phyloP scores from a whole-genome alignment of 768 basidiomycete genomes.

The Lanmaoa pseudosensibilis region DNA sequence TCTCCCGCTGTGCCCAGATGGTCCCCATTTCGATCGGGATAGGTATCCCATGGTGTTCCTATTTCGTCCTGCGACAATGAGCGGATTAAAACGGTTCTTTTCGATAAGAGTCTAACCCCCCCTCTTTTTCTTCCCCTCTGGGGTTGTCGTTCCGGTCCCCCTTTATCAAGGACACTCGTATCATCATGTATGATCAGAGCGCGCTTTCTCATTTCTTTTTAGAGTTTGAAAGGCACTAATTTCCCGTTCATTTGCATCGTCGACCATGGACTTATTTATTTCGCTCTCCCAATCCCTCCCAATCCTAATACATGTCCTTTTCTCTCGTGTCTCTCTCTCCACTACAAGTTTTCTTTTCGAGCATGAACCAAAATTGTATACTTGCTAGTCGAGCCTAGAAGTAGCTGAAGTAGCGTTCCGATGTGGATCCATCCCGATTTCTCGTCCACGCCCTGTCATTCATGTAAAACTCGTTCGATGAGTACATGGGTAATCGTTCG shows the following conservation, averaged over 20 bases:
- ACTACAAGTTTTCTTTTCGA: background rate
- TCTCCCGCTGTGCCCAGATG: background rate
- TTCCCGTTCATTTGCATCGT: conserved; percentile 13
- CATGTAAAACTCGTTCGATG: background rate
- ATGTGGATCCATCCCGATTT: background rate
- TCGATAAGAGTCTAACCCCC: background rate
- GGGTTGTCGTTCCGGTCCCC: background rate
- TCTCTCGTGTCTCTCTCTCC: no score
- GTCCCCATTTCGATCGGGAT: background rate
- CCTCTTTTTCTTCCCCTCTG: background rate
- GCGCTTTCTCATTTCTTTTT: background rate
- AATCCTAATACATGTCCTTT: background rate
- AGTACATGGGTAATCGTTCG: background rate
- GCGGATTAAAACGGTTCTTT: background rate
- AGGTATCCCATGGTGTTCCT: background rate
- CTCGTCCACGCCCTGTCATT: background rate
- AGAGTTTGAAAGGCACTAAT: conserved; percentile 1
- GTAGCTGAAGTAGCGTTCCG: background rate
- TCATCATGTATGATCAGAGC: conserved; percentile 2
- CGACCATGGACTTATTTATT: conserved; percentile 21
- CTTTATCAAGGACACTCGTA: conserved; percentile 5
- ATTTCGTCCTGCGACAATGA: background rate
- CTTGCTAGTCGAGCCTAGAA: background rate
- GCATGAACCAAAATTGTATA: background rate
- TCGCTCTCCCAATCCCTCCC: background rate